Conservation (phyloP, 192 early-diverging fungal species). For the Coemansia sp. region DNA sequence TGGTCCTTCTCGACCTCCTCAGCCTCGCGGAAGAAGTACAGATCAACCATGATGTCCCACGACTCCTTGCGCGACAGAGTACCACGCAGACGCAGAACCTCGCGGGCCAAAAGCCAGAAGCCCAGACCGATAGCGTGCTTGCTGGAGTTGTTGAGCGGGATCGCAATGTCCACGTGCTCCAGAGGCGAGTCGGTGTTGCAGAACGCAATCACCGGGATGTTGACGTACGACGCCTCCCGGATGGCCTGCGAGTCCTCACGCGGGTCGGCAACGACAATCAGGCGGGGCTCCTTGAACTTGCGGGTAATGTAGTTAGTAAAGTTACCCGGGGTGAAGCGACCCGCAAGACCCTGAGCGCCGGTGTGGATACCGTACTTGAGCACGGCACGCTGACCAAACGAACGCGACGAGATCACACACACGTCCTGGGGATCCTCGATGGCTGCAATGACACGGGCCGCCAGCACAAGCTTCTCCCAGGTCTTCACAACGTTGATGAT, state of each 20-base stretch:
- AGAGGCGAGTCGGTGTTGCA: constrained; percentile 97
- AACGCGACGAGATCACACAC: constrained; percentile 93
- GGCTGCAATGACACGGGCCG: constrained; percentile 97
- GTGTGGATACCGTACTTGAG: constrained; percentile 99
- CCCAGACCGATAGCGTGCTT: constrained; percentile 99
- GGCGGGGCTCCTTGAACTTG: constrained; percentile 98
- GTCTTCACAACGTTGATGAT: constrained; percentile 99
- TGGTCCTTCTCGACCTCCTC: constrained; percentile 96
- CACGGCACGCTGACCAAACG: constrained; percentile 97
- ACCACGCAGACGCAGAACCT: constrained; percentile 98
- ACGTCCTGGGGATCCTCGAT: constrained; percentile 99
- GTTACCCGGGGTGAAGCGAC: constrained; percentile 99
- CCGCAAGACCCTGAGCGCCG: constrained; percentile 97
- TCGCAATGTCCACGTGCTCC: constrained; percentile 94
- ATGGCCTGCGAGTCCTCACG: constrained; percentile 98
- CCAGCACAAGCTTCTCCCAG: constrained; percentile 99
- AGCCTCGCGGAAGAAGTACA: constrained; percentile 99
- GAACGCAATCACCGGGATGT: constrained; percentile 99
- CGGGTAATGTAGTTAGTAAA: constrained; percentile 99
- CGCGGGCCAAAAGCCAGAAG: constrained; percentile 97
- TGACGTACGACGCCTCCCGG: constrained; percentile 99
- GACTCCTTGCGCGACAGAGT: constrained; percentile 76
- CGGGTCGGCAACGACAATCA: constrained; percentile 97
- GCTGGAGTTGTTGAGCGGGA: constrained; percentile 99
- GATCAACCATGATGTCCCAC: constrained; percentile 99